phyloP scores from a whole-genome alignment of 108 stramenopile genomes.

The Pseudonitzschia pungens region DNA sequence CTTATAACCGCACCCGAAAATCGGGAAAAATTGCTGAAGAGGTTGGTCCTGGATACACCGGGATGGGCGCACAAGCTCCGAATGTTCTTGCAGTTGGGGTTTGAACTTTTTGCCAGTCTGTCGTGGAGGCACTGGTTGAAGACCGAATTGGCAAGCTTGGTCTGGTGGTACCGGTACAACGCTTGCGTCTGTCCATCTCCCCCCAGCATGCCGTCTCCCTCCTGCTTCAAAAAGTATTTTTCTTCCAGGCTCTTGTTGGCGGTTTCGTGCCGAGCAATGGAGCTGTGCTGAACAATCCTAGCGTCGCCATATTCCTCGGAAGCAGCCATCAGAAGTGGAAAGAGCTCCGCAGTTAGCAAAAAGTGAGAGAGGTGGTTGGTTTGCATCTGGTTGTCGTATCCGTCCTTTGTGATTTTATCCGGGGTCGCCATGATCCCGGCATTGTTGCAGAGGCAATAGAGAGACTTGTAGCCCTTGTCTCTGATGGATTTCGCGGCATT shows the following conservation, averaged over 20 bases:
- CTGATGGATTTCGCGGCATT: conserved; percentile 36
- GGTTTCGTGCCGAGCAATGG: conserved; percentile 22
- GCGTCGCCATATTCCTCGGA: conserved; percentile 40
- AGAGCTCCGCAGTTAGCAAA: conserved; percentile 51
- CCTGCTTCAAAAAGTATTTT: conserved; percentile 41
- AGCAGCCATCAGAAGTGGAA: conserved; percentile 30
- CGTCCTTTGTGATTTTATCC: conserved; percentile 50
- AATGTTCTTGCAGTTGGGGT: conserved; percentile 4
- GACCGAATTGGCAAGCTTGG: conserved; percentile 62
- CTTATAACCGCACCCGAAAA: background rate
- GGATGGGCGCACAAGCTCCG: conserved; percentile 20
- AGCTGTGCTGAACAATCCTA: conserved; percentile 50
- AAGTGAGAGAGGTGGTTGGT: conserved; percentile 63
- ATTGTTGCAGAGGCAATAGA: conserved; percentile 44
- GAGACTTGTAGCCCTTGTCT: conserved; percentile 18
- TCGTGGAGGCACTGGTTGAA: conserved; percentile 47
- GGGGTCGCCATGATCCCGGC: conserved; percentile 61
- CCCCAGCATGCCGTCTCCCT: conserved; percentile 48
- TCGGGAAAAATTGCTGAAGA: conserved; percentile 2
- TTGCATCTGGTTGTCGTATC: conserved; percentile 60
- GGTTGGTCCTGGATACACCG: conserved; percentile 10
- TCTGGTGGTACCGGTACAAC: conserved; percentile 51
- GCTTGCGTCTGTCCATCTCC: conserved; percentile 27
- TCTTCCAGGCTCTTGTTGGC: conserved; percentile 35
- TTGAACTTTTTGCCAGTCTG: conserved; percentile 14